Percentiles rank a stretch among this genome's conserved stretches.
Conservation (phyloP, 768 basidiomycete species). For the Termitomyces bulborhizus region DNA sequence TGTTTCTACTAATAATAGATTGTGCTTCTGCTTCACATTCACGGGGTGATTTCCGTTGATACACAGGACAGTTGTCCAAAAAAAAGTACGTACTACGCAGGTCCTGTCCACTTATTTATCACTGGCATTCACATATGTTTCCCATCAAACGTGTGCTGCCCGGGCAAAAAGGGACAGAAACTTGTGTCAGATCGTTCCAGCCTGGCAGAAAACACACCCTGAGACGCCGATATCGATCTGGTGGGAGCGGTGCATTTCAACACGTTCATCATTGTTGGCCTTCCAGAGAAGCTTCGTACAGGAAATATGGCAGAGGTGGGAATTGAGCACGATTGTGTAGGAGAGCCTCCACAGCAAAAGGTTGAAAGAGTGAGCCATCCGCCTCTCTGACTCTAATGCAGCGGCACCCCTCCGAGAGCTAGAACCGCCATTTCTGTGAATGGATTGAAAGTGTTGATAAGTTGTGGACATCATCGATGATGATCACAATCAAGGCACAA, state of each 20-base stretch:
- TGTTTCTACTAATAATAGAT: background rate
- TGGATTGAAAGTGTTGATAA: too few species aligned
- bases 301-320: background rate
- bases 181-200: background rate
- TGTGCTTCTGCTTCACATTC: background rate
- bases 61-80: background rate
- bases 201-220: background rate
- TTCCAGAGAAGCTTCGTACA: background rate
- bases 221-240: background rate
- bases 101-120: background rate
- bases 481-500: too few species aligned
- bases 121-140: background rate
- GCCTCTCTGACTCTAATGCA: too few species aligned
- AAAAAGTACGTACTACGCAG: background rate
- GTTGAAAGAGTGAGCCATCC: too few species aligned
- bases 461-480: too few species aligned
- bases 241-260: background rate
- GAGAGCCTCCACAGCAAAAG: background rate
- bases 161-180: background rate
- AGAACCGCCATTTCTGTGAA: too few species aligned
- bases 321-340: background rate
- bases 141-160: background rate
- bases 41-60: background rate
- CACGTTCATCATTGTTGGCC: background rate
- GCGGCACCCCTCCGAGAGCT: too few species aligned